Evolutionary conservation across 2,329 filamentous ascomycete genomes (phyloP).

Genomic region (Rutstroemia sp.): DNA sequence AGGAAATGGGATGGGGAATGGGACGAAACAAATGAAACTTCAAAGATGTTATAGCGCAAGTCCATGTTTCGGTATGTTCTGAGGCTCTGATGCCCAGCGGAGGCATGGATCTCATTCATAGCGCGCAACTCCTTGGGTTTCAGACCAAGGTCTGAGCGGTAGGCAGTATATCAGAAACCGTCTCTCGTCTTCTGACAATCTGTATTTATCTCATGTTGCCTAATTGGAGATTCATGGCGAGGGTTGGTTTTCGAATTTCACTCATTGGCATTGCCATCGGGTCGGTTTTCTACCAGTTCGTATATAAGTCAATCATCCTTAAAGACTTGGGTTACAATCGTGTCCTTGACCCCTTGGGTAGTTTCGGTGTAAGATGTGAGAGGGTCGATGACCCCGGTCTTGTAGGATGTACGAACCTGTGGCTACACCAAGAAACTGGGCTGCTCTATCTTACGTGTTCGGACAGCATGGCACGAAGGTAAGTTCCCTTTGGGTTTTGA

Average conservation of each 20-base stretch:
- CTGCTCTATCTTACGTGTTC: slow-evolving; percentile 26
- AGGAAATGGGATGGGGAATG: too few species aligned
- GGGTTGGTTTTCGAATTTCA: neutral
- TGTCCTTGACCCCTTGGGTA: slow-evolving; percentile 26
- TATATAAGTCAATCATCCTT: slow-evolving; percentile 26
- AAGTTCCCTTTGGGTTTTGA: slow-evolving; percentile 1
- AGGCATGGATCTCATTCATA: neutral
- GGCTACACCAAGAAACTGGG: slow-evolving; percentile 25
- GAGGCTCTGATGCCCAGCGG: neutral
- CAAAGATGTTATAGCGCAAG: too few species aligned
- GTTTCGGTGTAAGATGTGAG: slow-evolving; percentile 27
- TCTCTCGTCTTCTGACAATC: neutral
- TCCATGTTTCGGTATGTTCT: too few species aligned
- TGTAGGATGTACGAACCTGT: slow-evolving; percentile 27
- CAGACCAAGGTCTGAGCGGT: neutral
- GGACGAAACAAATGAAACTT: too few species aligned
- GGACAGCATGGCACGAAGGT: slow-evolving; percentile 21
- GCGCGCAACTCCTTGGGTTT: neutral
- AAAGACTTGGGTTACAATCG: slow-evolving; percentile 28
- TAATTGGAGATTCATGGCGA: slow-evolving; percentile 4
- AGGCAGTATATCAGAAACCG: neutral
- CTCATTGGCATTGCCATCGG: slow-evolving; percentile 14
- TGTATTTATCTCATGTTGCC: neutral
- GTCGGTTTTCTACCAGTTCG: slow-evolving; percentile 27
- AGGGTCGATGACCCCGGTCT: slow-evolving; percentile 20